A percentile compares a stretch with the other conserved stretches of the same genome.
phyloP scores from a whole-genome alignment of 208 protist genomes.

The Trypanosoma conorhini region DNA sequence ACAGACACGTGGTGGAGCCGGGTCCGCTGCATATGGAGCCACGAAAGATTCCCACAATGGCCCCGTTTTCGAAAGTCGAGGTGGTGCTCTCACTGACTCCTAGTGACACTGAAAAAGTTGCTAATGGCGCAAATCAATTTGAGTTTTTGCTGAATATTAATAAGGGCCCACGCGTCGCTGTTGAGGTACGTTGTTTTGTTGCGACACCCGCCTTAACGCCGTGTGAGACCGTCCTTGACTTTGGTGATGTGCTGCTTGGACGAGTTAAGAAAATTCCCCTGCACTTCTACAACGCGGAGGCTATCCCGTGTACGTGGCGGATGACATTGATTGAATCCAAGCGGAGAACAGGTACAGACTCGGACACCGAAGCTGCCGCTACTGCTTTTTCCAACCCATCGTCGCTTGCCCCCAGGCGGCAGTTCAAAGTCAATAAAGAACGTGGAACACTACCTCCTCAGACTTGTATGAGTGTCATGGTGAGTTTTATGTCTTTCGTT shows the following conservation, averaged over 20 bases:
- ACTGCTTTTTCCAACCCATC: not conserved
- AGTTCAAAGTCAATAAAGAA: conserved; percentile 77
- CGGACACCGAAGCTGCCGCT: not conserved
- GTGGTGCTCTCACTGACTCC: conserved; percentile 61
- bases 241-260: conserved; percentile 88
- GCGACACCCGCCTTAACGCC: conserved; percentile 86
- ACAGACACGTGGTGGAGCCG: conserved; percentile 67
- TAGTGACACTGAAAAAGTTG: conserved; percentile 26
- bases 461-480: conserved; percentile 53
- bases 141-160: conserved; percentile 85
- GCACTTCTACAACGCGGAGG: conserved; percentile 85
- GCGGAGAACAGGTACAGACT: not conserved
- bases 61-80: conserved; percentile 46
- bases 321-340: conserved; percentile 50
- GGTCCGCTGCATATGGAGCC: conserved; percentile 76
- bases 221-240: conserved; percentile 70
- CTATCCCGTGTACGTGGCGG: conserved; percentile 89
- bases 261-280: conserved; percentile 81
- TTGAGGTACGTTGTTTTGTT: conserved; percentile 91
- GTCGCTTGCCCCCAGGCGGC: conserved; percentile 3
- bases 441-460: conserved; percentile 68
- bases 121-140: conserved; percentile 53
- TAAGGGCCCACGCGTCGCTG: conserved; percentile 78
- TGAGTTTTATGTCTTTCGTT: conserved; percentile 63
- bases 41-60: conserved; percentile 69